Evolutionary conservation across 805 yeast species (phyloP).

Genomic region (Saturnispora diversa): DNA sequence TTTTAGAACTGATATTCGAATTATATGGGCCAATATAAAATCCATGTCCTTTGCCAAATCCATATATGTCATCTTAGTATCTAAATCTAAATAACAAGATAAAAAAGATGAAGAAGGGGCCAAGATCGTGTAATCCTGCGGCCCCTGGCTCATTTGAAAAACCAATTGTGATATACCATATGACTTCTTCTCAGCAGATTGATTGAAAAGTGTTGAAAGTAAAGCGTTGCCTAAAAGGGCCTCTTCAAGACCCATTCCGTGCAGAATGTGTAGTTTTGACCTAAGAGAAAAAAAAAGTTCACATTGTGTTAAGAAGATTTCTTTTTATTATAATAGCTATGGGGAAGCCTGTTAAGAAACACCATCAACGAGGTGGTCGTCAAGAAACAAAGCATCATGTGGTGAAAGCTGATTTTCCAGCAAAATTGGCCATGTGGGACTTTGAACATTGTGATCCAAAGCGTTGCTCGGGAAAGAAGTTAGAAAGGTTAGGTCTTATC

Average conservation of each 20-base stretch:
- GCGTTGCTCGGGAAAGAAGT: constrained; percentile 90
- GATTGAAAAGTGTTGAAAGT: background rate
- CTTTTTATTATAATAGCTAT: too few species aligned
- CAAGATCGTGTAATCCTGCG: constrained; percentile 49
- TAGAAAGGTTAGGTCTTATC: constrained; percentile 82
- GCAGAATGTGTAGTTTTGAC: constrained; percentile 25
- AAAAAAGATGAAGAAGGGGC: constrained; percentile 53
- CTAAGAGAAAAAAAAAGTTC: constrained; percentile 34
- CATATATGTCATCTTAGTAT: constrained; percentile 32
- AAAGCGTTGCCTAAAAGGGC: background rate
- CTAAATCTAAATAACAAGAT: constrained; percentile 32
- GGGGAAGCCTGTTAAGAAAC: constrained; percentile 45
- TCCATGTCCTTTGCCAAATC: constrained; percentile 54
- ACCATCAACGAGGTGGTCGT: constrained; percentile 40
- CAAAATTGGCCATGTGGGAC: constrained; percentile 97
- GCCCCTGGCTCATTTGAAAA: constrained; percentile 33
- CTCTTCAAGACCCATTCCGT: too few species aligned
- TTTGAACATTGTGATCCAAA: constrained; percentile 98
- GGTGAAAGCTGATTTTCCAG: constrained; percentile 47
- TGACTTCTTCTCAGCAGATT: background rate
- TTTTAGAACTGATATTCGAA: constrained; percentile 29
- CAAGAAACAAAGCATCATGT: constrained; percentile 25
- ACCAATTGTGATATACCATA: constrained; percentile 25
- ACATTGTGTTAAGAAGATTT: too few species aligned
- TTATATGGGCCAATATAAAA: constrained; percentile 56